These are phyloP conservation scores for Ustilago crameri DNA, from an alignment of 1,284 basidiomycete genomes.

Conservation along the genomic window DNA sequence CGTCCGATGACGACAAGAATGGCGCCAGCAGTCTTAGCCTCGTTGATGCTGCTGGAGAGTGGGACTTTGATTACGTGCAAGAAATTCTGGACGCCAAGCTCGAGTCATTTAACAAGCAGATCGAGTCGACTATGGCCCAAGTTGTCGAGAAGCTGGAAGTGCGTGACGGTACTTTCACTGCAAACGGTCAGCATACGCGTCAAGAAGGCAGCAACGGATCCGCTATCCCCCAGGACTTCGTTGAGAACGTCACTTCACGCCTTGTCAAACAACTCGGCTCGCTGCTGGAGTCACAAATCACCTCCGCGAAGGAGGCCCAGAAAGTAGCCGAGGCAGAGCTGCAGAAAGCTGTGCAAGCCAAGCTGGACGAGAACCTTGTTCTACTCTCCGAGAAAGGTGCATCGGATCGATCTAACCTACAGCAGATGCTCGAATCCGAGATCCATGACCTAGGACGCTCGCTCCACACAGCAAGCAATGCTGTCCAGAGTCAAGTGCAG, in stretches of 20 bases:
- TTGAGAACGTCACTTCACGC: conserved; percentile 17
- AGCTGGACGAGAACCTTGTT: conserved; percentile 47
- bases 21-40: conserved; percentile 8
- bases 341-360: conserved; percentile 21
- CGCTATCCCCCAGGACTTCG: conserved; percentile 5
- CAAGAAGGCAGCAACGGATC: neutral
- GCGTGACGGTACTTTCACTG: neutral
- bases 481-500: conserved; percentile 27
- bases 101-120: conserved; percentile 34
- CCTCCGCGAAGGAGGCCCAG: conserved; percentile 6
- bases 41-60: conserved; percentile 47
- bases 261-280: conserved; percentile 11
- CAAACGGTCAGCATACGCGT: neutral
- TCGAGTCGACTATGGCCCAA: conserved; percentile 38
- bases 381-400: conserved; percentile 37
- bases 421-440: conserved; percentile 31
- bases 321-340: conserved; percentile 11
- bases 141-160: conserved; percentile 28
- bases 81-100: conserved; percentile 54
- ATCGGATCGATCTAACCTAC: conserved; percentile 32
- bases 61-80: conserved; percentile 61
- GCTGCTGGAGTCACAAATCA: conserved; percentile 11
- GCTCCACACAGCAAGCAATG: conserved; percentile 19
- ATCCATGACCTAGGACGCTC: conserved; percentile 22
- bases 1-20: conserved; percentile 21